Base-by-base conservation (phyloP, 202 grass and related monocot genomes). In the Dendrocalamus latiflorus region DNA sequence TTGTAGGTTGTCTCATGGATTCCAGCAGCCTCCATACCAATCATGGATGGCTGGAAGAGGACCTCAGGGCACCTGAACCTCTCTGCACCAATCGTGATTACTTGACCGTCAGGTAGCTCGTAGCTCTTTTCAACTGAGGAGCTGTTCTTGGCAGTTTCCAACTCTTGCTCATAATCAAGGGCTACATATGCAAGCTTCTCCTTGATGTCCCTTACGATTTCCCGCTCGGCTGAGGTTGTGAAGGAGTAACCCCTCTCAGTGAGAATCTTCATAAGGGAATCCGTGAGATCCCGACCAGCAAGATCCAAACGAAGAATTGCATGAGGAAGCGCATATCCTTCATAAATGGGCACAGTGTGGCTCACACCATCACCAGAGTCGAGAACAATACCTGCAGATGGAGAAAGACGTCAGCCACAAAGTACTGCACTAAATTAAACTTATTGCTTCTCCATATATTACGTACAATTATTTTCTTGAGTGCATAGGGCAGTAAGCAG, bases 361-460 rank as follows among this genome's bases (percentile, higher is more conserved):
- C 83, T 92, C 50, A 95, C 93, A 90, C 93, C 93, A 88, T 95
- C 93, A 90, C 93, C 93, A 73, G 93, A 95, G 70, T 95, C 93
- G 1, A 95, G 88, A 60, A 95, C 93, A 61, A 92, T 95, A 89
- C 90, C 93, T 95, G 68, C 12, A 82, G 16, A 55, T 6, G 5
- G 24, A 64, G 20, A 78, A 34, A 51, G 64, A 21, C 6, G 48
- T 89, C 65, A 86, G 48, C 37, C 28, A 72, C 39, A 33, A 30
- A 53, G 34, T 24, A 74, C 82, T 12, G 30, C 70, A n/a, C 15
- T 10, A 58, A 37, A 39, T 37, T 1, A 16, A 62, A 4, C 42
- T 10, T 16, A 71, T 33, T 81, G 15, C 16, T 24, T 56, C 2
- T 44, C 20, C 0, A 12, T 20, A 54, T 47, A 4, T 28, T 48